phyloP scores from a whole-genome alignment of 176 grass and related monocot genomes.

The Otatea glauca region DNA sequence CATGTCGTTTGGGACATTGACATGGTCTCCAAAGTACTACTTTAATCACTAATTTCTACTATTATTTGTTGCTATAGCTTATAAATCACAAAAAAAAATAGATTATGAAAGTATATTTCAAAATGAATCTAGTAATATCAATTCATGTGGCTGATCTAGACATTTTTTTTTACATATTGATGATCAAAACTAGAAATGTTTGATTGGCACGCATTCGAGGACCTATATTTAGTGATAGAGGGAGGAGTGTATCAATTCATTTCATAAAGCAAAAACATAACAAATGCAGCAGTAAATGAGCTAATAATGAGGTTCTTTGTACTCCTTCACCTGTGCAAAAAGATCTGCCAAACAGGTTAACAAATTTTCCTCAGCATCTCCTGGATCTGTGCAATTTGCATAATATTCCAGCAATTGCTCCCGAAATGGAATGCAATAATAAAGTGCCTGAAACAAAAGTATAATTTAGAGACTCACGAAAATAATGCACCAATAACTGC shows the following conservation, averaged over 20 bases:
- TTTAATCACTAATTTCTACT: neutral
- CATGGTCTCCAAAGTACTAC: conserved; percentile 1
- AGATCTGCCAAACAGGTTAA: conserved; percentile 91
- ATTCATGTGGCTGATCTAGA: neutral
- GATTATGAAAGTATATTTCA: conserved; percentile 8
- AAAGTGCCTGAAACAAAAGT: conserved; percentile 73
- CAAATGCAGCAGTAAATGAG: conserved; percentile 25
- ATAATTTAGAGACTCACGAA: neutral
- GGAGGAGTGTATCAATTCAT: neutral
- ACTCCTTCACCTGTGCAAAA: conserved; percentile 75
- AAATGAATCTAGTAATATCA: neutral
- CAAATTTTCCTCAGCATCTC: conserved; percentile 79
- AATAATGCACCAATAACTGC: conserved; percentile 3
- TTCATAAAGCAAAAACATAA: conserved; percentile 22
- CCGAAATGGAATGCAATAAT: conserved; percentile 86
- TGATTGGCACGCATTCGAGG: neutral
- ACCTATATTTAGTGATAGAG: neutral
- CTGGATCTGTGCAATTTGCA: conserved; percentile 59
- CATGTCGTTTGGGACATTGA: conserved; percentile 4
- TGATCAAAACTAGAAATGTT: conserved; percentile 18
- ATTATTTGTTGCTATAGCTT: neutral
- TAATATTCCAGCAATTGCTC: conserved; percentile 85
- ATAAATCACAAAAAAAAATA: conserved; percentile 4
- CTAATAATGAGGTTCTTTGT: conserved; percentile 6
- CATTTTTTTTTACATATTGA: neutral